Conservation (phyloP, 768 basidiomycete genomes). For the Mycena capillaripes region DNA sequence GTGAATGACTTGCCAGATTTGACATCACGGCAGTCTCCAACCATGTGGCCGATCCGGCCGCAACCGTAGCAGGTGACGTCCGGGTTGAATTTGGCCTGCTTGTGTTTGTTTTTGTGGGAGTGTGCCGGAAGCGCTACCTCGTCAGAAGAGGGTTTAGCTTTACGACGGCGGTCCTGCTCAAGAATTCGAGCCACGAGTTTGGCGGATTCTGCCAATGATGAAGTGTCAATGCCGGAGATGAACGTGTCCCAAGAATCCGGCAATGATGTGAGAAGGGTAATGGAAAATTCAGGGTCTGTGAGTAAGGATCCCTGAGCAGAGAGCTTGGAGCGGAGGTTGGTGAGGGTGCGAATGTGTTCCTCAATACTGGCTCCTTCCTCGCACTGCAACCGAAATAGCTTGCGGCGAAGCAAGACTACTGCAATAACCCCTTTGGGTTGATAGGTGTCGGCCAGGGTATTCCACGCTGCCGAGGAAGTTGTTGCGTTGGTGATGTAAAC, state of each 20-base stretch:
- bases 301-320: conserved; percentile 38
- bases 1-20: too few relatives aligned
- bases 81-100: conserved; percentile 19
- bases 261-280: conserved; percentile 42
- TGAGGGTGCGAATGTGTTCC: conserved; percentile 47
- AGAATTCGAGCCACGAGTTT: conserved; percentile 44
- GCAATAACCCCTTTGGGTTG: conserved; percentile 11
- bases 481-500: conserved; percentile 15
- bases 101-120: conserved; percentile 7
- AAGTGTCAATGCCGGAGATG: conserved; percentile 38
- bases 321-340: conserved; percentile 40
- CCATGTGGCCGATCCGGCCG: too few relatives aligned
- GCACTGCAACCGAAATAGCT: not conserved
- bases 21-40: too few relatives aligned
- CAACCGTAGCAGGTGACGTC: not conserved
- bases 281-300: conserved; percentile 46
- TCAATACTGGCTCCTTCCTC: conserved; percentile 37
- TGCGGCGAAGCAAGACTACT: conserved; percentile 3
- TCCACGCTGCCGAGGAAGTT: conserved; percentile 42
- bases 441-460: conserved; percentile 40
- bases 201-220: conserved; percentile 34
- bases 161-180: conserved; percentile 36
- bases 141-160: conserved; percentile 19
- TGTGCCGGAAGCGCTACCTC: not conserved
- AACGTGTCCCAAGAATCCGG: conserved; percentile 43